Conservation (phyloP, 768 basidiomycete species). For the Nidularia pulvinata region DNA sequence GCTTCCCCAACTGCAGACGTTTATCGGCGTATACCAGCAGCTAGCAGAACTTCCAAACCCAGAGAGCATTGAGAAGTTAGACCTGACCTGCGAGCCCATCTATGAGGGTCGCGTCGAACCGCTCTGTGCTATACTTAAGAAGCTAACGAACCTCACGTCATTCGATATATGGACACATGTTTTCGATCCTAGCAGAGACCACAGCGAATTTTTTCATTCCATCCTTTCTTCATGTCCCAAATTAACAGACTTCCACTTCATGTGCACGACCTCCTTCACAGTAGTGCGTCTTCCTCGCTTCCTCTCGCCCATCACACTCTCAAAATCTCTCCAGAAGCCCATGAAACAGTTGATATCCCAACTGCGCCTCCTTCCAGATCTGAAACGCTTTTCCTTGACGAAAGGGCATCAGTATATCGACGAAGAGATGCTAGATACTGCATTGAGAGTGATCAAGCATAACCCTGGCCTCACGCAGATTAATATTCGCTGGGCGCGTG, state of each 20-base stretch:
- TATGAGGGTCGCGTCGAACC: slow-evolving; percentile 29
- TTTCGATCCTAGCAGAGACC: slow-evolving; percentile 25
- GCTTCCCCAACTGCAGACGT: slow-evolving; percentile 34
- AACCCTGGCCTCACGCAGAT: slow-evolving; percentile 36
- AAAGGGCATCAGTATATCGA: slow-evolving; percentile 47
- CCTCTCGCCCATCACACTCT: not conserved
- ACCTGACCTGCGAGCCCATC: slow-evolving; percentile 49
- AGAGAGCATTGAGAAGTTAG: slow-evolving; percentile 33
- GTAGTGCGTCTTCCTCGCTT: slow-evolving; percentile 24
- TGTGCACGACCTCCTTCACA: slow-evolving; percentile 48
- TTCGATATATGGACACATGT: slow-evolving; percentile 51
- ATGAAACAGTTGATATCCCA: slow-evolving; percentile 36
- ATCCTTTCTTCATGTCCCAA: slow-evolving; percentile 32
- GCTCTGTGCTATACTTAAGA: slow-evolving; percentile 29
- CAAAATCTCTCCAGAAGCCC: slow-evolving; percentile 29
- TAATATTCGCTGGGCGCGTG: slow-evolving; percentile 47
- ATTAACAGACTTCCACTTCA: slow-evolving; percentile 47
- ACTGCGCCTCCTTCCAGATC: slow-evolving; percentile 32
- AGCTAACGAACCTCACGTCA: slow-evolving; percentile 32
- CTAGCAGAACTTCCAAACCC: slow-evolving; percentile 35
- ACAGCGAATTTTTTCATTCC: slow-evolving; percentile 28
- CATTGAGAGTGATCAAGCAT: slow-evolving; percentile 28
- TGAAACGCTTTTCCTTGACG: slow-evolving; percentile 44
- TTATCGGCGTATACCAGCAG: slow-evolving; percentile 48
- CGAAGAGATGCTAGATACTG: slow-evolving; percentile 43